Percentiles rank a stretch among this genome's conserved stretches.
Conservation (phyloP, 805 yeast genomes). For the Nakazawaea ishiwadae region DNA sequence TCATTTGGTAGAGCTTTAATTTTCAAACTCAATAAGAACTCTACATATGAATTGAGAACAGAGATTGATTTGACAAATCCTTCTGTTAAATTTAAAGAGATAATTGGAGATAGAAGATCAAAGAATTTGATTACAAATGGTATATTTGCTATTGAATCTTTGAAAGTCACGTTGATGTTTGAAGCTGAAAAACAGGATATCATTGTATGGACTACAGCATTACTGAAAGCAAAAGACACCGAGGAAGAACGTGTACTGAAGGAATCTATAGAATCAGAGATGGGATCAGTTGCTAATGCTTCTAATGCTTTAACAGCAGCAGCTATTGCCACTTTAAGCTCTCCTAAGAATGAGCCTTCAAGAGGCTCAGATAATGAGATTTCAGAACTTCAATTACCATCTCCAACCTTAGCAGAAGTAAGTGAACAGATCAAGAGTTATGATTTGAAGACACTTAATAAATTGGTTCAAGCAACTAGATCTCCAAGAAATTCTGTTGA, state of each 20-base stretch:
- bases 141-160: conserved; percentile 53
- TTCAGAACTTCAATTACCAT: background rate
- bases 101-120: conserved; percentile 34
- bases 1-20: conserved; percentile 59
- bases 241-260: conserved; percentile 40
- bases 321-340: conserved; percentile 19
- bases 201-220: conserved; percentile 51
- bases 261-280: conserved; percentile 20
- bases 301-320: conserved; percentile 35
- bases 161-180: conserved; percentile 48
- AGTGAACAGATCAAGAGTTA: conserved; percentile 10
- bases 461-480: conserved; percentile 2
- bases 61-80: conserved; percentile 53
- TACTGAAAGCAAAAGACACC: conserved; percentile 43
- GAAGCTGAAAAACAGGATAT: conserved; percentile 50
- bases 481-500: conserved; percentile 10
- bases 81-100: conserved; percentile 54
- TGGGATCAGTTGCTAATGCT: conserved; percentile 27
- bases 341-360: conserved; percentile 2
- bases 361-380: background rate
- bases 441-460: conserved; percentile 10
- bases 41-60: conserved; percentile 42
- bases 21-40: conserved; percentile 34
- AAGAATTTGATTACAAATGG: conserved; percentile 35
- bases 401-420: conserved; percentile 7